Percentiles rank a stretch among this genome's conserved stretches.
These are phyloP conservation scores for Cryptosporidium felis DNA, from an alignment of 169 alveolate genomes.

Conservation along the genomic window DNA sequence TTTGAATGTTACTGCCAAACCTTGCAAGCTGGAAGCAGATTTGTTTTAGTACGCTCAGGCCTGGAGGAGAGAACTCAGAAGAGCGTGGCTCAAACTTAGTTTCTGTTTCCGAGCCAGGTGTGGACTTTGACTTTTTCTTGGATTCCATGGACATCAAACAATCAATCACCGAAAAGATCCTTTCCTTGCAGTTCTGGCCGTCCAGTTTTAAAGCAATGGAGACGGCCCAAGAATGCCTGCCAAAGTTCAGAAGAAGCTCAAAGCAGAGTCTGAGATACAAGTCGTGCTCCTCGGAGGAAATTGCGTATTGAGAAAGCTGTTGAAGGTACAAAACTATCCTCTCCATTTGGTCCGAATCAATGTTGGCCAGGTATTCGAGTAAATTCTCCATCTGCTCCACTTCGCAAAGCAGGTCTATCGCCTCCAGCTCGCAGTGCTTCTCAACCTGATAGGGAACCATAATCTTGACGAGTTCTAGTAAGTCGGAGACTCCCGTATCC, in stretches of 20 bases:
- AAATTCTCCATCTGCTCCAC: conserved; percentile 82
- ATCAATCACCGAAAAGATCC: conserved; percentile 28
- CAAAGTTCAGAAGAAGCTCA: conserved; percentile 70
- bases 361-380: conserved; percentile 56
- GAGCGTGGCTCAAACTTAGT: too few species aligned
- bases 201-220: conserved; percentile 32
- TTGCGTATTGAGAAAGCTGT: conserved; percentile 77
- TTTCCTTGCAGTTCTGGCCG: conserved; percentile 46
- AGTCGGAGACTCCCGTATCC: conserved; percentile 56
- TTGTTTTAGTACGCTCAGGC: conserved; percentile 72
- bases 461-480: conserved; percentile 76
- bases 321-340: conserved; percentile 79
- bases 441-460: conserved; percentile 85
- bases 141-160: not conserved
- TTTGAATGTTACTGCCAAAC: conserved; percentile 27
- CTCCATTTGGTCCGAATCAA: conserved; percentile 79
- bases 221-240: conserved; percentile 43
- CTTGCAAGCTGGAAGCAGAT: conserved; percentile 45
- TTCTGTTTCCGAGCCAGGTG: too few species aligned
- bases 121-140: too few species aligned
- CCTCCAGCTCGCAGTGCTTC: conserved; percentile 86
- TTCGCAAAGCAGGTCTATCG: conserved; percentile 84
- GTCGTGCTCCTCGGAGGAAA: conserved; percentile 75
- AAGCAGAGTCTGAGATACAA: conserved; percentile 73
- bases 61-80: conserved; percentile 70